Percentiles rank a stretch among this genome's conserved stretches.
These are phyloP conservation scores for Zarea fungicola DNA, from an alignment of 2,329 filamentous ascomycete species.

Conservation along the genomic window DNA sequence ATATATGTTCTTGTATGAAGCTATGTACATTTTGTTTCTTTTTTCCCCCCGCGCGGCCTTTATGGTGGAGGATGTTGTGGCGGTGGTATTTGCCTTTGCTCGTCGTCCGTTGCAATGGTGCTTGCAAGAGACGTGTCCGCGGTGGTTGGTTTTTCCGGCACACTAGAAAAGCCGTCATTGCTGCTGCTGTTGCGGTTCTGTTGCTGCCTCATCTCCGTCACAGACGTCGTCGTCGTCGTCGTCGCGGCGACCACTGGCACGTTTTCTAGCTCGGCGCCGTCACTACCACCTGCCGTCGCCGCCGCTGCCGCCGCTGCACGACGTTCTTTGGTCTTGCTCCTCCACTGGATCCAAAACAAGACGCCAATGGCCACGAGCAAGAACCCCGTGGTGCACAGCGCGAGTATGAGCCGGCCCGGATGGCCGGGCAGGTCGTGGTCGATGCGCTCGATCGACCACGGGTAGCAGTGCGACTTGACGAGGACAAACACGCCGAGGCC, in stretches of 20 bases:
- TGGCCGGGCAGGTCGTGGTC: slow-evolving; percentile 15
- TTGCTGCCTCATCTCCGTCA: too few species aligned
- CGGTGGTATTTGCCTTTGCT: not conserved
- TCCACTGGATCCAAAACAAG: slow-evolving; percentile 12
- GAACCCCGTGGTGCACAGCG: slow-evolving; percentile 15
- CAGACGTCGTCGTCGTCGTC: too few species aligned
- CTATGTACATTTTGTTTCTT: too few species aligned
- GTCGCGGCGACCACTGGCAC: not conserved
- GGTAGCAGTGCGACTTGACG: slow-evolving; percentile 28
- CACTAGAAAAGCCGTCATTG: too few species aligned
- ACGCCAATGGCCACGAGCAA: slow-evolving; percentile 11
- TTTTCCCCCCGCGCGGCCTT: too few species aligned
- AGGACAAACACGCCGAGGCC: slow-evolving; percentile 29
- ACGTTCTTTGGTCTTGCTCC: slow-evolving; percentile 4
- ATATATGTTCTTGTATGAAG: too few species aligned
- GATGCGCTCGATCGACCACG: slow-evolving; percentile 29
- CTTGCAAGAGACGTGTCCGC: not conserved
- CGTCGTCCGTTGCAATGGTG: not conserved
- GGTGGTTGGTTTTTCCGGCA: too few species aligned
- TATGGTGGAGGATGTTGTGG: too few species aligned
- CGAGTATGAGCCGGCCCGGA: slow-evolving; percentile 15
- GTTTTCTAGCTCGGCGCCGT: not conserved
- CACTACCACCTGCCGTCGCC: not conserved
- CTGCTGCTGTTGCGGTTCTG: too few species aligned
- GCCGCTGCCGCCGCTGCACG: not conserved